Percentiles rank a stretch among this genome's conserved stretches.
phyloP scores from a whole-genome alignment of 495 filamentous ascomycete species.

The Evansstolkia leycettana region DNA sequence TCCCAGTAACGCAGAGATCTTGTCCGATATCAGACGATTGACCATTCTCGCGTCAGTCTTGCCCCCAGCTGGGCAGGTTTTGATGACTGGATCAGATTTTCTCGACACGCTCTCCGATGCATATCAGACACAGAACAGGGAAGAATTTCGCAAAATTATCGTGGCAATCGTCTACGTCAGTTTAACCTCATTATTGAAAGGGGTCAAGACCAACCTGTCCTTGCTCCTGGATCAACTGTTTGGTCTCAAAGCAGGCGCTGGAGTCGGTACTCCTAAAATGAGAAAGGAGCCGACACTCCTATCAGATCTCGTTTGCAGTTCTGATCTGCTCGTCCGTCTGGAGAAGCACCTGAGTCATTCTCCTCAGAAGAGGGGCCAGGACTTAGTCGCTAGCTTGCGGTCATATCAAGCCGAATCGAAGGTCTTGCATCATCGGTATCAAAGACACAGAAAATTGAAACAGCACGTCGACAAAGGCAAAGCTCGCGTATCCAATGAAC shows the following conservation, averaged over 20 bases:
- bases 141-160: conserved; percentile 46
- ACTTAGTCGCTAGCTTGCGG: conserved; percentile 25
- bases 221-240: conserved; percentile 72
- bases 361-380: conserved; percentile 32
- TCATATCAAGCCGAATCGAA: conserved; percentile 35
- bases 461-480: conserved; percentile 58
- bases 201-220: conserved; percentile 52
- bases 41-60: conserved; percentile 27
- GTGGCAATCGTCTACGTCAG: conserved; percentile 61
- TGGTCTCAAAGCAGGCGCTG: conserved; percentile 56
- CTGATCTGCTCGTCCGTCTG: conserved; percentile 23
- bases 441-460: conserved; percentile 41
- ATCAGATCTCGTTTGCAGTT: conserved; percentile 32
- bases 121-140: conserved; percentile 45
- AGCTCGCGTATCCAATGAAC: conserved; percentile 31
- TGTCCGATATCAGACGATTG: conserved; percentile 24
- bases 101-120: conserved; percentile 58
- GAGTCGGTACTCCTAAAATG: conserved; percentile 33
- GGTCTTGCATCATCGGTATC: conserved; percentile 40
- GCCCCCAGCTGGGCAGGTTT: conserved; percentile 35
- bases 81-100: conserved; percentile 76
- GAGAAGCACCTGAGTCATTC: conserved; percentile 46
- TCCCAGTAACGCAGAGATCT: conserved; percentile 10
- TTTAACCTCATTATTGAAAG: conserved; percentile 53
- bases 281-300: conserved; percentile 29